Conservation (phyloP, 1,139 yeast species). For the Ogataea hybrid region DNA sequence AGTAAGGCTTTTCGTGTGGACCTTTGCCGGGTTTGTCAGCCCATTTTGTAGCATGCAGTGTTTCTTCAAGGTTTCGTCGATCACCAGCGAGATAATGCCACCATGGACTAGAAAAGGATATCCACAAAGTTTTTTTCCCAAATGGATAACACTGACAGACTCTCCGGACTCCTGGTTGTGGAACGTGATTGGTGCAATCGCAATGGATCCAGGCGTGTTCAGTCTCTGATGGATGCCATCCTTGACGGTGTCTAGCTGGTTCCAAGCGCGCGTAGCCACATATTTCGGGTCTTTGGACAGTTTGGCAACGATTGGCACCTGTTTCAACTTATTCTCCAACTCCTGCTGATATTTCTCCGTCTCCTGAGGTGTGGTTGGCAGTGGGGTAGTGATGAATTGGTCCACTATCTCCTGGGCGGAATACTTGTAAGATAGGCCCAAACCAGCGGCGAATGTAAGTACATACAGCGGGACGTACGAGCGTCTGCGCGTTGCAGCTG, state of each 20-base stretch:
- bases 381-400: slow-evolving; percentile 12
- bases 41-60: slow-evolving; percentile 28
- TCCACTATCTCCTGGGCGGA: slow-evolving; percentile 29
- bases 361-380: slow-evolving; percentile 22
- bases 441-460: slow-evolving; percentile 26
- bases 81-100: slow-evolving; percentile 78
- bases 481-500: not conserved
- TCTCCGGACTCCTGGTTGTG: slow-evolving; percentile 56
- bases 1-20: slow-evolving; percentile 45
- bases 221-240: slow-evolving; percentile 39
- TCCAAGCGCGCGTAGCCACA: slow-evolving; percentile 55
- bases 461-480: slow-evolving; percentile 1
- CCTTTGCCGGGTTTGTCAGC: slow-evolving; percentile 13
- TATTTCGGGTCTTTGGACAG: slow-evolving; percentile 44
- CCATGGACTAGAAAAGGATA: slow-evolving; percentile 90
- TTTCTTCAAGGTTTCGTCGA: slow-evolving; percentile 55
- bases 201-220: slow-evolving; percentile 72
- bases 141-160: slow-evolving; percentile 66
- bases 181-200: slow-evolving; percentile 71
- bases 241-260: slow-evolving; percentile 47
- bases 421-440: slow-evolving; percentile 23
- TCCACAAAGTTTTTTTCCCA: slow-evolving; percentile 80
- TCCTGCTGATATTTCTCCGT: slow-evolving; percentile 28
- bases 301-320: slow-evolving; percentile 51
- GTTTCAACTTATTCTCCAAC: slow-evolving; percentile 47